Percentiles rank a stretch among this genome's conserved stretches.
phyloP scores from a whole-genome alignment of 2,329 filamentous ascomycete genomes.

The Sporothrix brasiliensis region DNA sequence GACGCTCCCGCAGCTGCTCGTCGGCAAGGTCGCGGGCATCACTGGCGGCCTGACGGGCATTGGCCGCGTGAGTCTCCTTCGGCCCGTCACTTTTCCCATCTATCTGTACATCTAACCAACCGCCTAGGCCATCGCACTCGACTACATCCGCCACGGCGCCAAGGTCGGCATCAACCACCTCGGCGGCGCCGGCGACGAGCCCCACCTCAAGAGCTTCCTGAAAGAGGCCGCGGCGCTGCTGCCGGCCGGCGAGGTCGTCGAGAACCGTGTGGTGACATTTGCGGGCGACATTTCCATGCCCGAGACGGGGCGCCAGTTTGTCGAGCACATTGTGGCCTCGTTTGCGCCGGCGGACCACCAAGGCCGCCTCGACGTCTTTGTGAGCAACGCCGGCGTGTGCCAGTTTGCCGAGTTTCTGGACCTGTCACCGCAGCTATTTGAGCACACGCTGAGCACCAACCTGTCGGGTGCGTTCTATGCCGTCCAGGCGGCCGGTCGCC shows the following conservation, averaged over 20 bases:
- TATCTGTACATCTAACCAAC: not conserved
- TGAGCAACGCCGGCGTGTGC: conserved; percentile 88
- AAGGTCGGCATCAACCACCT: conserved; percentile 34
- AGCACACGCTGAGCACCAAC: conserved; percentile 75
- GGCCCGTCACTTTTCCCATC: not conserved
- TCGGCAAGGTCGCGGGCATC: conserved; percentile 34
- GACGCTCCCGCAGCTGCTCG: conserved; percentile 32
- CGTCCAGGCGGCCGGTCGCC: conserved; percentile 79
- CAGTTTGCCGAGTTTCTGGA: conserved; percentile 84
- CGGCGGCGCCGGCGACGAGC: conserved; percentile 32
- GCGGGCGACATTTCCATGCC: conserved; percentile 32
- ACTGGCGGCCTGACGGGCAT: conserved; percentile 35
- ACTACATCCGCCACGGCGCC: conserved; percentile 34
- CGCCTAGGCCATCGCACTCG: conserved; percentile 33
- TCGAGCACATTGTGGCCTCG: conserved; percentile 26
- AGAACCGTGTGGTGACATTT: conserved; percentile 23
- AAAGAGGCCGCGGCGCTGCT: conserved; percentile 27
- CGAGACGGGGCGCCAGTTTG: conserved; percentile 30
- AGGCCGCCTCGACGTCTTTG: conserved; percentile 71
- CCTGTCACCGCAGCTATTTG: conserved; percentile 69
- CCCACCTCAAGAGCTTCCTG: conserved; percentile 29
- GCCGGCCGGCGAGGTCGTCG: not conserved
- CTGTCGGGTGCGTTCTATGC: conserved; percentile 87
- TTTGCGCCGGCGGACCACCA: conserved; percentile 39
- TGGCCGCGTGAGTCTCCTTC: conserved; percentile 29